phyloP scores from a whole-genome alignment of 495 filamentous ascomycete genomes.

The Penicillium alfredii region DNA sequence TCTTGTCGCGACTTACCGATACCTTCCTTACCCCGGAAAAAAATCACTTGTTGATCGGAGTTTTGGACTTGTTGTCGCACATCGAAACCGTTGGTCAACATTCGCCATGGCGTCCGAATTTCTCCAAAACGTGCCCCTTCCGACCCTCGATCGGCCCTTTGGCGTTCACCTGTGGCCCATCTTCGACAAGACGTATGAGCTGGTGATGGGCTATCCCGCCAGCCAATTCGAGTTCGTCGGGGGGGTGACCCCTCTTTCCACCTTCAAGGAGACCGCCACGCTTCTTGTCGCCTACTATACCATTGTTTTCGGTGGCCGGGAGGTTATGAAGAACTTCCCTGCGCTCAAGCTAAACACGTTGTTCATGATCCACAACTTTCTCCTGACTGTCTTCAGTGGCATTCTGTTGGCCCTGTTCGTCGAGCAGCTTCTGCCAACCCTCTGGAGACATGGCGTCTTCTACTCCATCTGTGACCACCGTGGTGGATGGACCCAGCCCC shows the following conservation, averaged over 20 bases:
- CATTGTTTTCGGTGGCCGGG: slow-evolving; percentile 59
- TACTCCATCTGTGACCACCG: slow-evolving; percentile 57
- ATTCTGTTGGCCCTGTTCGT: slow-evolving; percentile 56
- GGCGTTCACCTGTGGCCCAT: slow-evolving; percentile 89
- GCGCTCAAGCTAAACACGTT: slow-evolving; percentile 56
- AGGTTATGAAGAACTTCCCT: slow-evolving; percentile 56
- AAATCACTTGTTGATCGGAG: too few relatives aligned
- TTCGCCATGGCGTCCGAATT: slow-evolving; percentile 46
- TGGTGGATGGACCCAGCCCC: slow-evolving; percentile 62
- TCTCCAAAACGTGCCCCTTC: slow-evolving; percentile 60
- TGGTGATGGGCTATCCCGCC: slow-evolving; percentile 60
- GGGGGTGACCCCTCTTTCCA: slow-evolving; percentile 56
- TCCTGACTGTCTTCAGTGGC: slow-evolving; percentile 56
- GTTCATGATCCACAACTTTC: slow-evolving; percentile 67
- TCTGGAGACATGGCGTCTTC: slow-evolving; percentile 55
- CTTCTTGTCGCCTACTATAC: slow-evolving; percentile 59
- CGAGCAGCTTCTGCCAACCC: slow-evolving; percentile 58
- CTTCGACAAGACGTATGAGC: slow-evolving; percentile 78
- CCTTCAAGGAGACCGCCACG: slow-evolving; percentile 49
- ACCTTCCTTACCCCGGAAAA: neutral
- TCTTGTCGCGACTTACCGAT: slow-evolving; percentile 4
- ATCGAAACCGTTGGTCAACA: too few relatives aligned
- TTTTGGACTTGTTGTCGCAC: too few relatives aligned
- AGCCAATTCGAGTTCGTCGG: slow-evolving; percentile 55
- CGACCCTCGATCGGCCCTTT: slow-evolving; percentile 86